Evolutionary conservation across 2,329 filamentous ascomycete species (phyloP), one percentile per base, ranked within the genome.

Genomic region (Penicillium frequentans): DNA sequence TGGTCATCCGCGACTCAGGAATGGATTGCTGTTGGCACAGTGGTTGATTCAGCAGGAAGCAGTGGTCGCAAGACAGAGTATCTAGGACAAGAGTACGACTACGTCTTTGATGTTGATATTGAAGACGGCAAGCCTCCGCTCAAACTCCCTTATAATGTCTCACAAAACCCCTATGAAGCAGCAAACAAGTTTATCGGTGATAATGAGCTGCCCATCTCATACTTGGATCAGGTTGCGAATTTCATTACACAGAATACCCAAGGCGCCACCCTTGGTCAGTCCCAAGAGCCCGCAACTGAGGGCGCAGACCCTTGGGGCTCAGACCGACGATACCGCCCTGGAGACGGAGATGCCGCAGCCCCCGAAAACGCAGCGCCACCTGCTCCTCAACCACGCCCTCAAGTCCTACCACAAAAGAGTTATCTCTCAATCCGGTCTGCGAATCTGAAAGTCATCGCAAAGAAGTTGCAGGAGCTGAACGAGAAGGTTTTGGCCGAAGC

Each of bases 61-160:
- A 91, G 87, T 63, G 90, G 91, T 11, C 86, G 86, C 57, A 92
- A 93, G 76, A 85, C 86, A 8, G 82, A 87, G 56, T 89, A 93
- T 70, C 81, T 90, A 1, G 93, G 93, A 31, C 86, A 96, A 70
- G 90, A 93, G 59, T 99, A 96, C 72, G 95, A 99, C 71, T 97
- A 89, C 68, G 93, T 99, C 9, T 98, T 98, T 65, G 93, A 97
- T 69, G 93, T 97, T 26, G 93, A 96, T 67, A 96, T 97, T 60
- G 91, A 96, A 72, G 93, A 97, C 68, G 93, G 92, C 52, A 93
- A 96, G 69, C 93, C 93, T 13, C 86, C 93, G 0, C 80, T 98
- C 46, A 97, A 97, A 74, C 82, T 98, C n/a, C 92, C 93, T 0
- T 98, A 90, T 76, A 97, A 98, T 71, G 82, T 93, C 13, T 91